Evolutionary conservation across 1,284 basidiomycete species (phyloP).

Genomic region (Bjerkandera adusta): DNA sequence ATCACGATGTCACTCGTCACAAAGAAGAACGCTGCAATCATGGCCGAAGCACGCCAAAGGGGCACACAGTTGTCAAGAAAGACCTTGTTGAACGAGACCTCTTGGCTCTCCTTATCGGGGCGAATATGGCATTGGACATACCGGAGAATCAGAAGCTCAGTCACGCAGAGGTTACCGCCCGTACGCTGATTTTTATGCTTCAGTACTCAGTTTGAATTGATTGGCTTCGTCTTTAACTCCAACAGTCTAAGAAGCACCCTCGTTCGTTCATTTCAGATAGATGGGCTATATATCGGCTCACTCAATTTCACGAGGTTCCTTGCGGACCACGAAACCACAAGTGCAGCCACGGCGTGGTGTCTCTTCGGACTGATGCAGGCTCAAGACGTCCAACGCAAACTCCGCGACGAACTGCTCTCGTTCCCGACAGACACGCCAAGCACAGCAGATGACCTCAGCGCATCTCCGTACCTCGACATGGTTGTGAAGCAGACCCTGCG

Average conservation of each 20-base stretch:
- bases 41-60: conserved; percentile 19
- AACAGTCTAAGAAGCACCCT: conserved; percentile 45
- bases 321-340: conserved; percentile 75
- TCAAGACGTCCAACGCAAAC: conserved; percentile 56
- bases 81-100: conserved; percentile 26
- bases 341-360: conserved; percentile 48
- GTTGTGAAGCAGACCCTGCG: conserved; percentile 73
- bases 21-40: conserved; percentile 36
- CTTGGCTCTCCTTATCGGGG: conserved; percentile 38
- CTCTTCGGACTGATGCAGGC: conserved; percentile 60
- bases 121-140: conserved; percentile 47
- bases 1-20: conserved; percentile 39
- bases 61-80: conserved; percentile 25
- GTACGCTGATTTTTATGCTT: conserved; percentile 33
- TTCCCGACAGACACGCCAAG: conserved; percentile 31
- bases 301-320: conserved; percentile 49
- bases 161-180: conserved; percentile 56
- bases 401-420: conserved; percentile 64
- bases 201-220: too few relatives aligned
- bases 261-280: too few relatives aligned
- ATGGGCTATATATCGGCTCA: too few relatives aligned
- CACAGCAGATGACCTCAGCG: conserved; percentile 60
- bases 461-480: conserved; percentile 58
- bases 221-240: not conserved
- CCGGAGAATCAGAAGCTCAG: conserved; percentile 42